Percentiles rank a stretch among this genome's conserved stretches.
Conservation (phyloP, 345 rosid genomes). For the Bruguiera sexangula region DNA sequence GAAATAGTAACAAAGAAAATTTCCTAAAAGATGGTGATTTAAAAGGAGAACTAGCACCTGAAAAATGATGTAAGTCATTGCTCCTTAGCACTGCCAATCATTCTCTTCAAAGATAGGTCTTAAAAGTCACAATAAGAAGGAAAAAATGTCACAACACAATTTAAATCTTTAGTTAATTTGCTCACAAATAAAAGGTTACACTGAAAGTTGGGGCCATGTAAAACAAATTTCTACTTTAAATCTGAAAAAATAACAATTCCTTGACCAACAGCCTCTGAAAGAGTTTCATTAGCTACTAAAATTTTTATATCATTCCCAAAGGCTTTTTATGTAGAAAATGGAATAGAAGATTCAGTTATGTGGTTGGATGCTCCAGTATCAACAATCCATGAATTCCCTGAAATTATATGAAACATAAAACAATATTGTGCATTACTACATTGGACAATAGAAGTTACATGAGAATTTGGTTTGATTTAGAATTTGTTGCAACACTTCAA, state of each 20-base stretch:
- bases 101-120: neutral
- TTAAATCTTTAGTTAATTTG: neutral
- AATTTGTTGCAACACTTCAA: neutral
- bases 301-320: neutral
- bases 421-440: neutral
- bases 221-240: neutral
- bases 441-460: neutral
- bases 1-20: too few species aligned
- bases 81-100: constrained; percentile 9
- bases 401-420: neutral
- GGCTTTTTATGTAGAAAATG: neutral
- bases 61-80: neutral
- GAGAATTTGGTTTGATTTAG: neutral
- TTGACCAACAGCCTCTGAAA: neutral
- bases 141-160: neutral
- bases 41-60: too few species aligned
- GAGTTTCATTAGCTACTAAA: neutral
- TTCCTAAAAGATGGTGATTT: too few species aligned
- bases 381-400: neutral
- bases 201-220: neutral
- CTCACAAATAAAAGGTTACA: neutral
- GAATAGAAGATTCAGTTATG: neutral
- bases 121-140: neutral
- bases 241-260: neutral
- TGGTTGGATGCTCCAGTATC: neutral